These are phyloP conservation scores for Leccinum insolens DNA, from an alignment of 1,284 basidiomycete species.

Conservation along the genomic window DNA sequence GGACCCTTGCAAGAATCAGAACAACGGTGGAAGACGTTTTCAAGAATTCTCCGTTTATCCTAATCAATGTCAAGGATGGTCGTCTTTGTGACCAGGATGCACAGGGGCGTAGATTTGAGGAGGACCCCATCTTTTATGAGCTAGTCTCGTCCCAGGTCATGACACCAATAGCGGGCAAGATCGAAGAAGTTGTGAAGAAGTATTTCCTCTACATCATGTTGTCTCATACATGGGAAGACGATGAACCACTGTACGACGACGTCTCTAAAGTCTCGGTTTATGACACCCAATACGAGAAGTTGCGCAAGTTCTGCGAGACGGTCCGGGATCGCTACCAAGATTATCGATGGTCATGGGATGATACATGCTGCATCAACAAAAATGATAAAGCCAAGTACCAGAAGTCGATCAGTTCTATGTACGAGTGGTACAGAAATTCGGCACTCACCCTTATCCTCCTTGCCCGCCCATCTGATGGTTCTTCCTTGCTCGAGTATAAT, in stretches of 20 bases:
- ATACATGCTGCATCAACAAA: conserved; percentile 20
- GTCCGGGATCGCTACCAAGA: conserved; percentile 6
- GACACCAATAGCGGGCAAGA: neutral
- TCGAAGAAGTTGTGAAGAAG: conserved; percentile 7
- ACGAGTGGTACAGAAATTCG: conserved; percentile 23
- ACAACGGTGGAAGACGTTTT: neutral
- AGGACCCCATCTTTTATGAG: conserved; percentile 6
- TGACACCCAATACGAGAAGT: conserved; percentile 8
- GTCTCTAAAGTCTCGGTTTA: conserved; percentile 12
- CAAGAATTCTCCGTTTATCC: conserved; percentile 9
- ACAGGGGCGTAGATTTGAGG: conserved; percentile 7
- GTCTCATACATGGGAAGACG: conserved; percentile 23
- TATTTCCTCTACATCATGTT: conserved; percentile 27
- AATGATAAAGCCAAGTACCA: neutral
- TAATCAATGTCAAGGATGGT: conserved; percentile 15
- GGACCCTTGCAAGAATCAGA: neutral
- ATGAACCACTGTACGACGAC: conserved; percentile 12
- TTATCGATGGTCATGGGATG: conserved; percentile 17
- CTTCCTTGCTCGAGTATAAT: conserved; percentile 11
- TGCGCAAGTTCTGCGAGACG: conserved; percentile 15
- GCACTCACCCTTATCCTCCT: conserved; percentile 20
- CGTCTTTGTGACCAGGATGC: conserved; percentile 7
- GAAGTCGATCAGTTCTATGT: conserved; percentile 22
- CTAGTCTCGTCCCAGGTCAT: conserved; percentile 10
- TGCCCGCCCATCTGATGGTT: neutral